Percentiles rank a stretch among this genome's conserved stretches.
phyloP scores from a whole-genome alignment of 2,329 filamentous ascomycete genomes.

The Xylaria sp. region DNA sequence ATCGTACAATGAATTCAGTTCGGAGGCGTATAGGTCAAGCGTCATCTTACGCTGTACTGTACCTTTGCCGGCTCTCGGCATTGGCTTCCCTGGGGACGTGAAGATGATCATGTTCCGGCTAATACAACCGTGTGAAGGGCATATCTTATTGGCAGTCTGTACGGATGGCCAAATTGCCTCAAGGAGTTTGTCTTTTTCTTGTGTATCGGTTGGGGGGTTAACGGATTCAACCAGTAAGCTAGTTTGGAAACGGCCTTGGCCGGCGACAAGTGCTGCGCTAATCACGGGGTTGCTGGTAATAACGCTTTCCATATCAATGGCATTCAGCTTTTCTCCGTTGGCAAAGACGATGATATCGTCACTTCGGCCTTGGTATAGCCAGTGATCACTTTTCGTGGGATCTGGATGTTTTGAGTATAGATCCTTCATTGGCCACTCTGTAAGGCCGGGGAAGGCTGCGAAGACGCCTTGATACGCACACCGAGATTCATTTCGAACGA shows the following conservation, averaged over 20 bases:
- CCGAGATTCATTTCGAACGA: constrained; percentile 46
- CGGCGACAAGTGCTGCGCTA: constrained; percentile 51
- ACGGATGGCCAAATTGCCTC: constrained; percentile 40
- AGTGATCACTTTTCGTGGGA: constrained; percentile 50
- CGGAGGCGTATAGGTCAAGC: constrained; percentile 46
- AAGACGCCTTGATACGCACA: constrained; percentile 44
- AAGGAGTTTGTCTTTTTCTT: constrained; percentile 31
- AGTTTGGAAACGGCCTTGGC: constrained; percentile 46
- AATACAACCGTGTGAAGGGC: constrained; percentile 39
- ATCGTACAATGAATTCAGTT: constrained; percentile 52
- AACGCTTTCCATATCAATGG: constrained; percentile 51
- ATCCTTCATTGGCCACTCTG: constrained; percentile 42
- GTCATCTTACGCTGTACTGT: constrained; percentile 51
- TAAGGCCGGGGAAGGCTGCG: constrained; percentile 38
- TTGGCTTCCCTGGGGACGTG: constrained; percentile 46
- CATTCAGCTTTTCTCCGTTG: constrained; percentile 58
- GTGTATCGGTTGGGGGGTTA: constrained; percentile 6
- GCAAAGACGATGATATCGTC: constrained; percentile 53
- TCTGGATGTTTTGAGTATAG: constrained; percentile 46
- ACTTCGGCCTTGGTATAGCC: constrained; percentile 49
- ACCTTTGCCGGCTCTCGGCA: constrained; percentile 52
- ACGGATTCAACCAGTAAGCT: constrained; percentile 44
- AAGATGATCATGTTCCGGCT: constrained; percentile 48
- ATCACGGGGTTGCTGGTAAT: constrained; percentile 49
- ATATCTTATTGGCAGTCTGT: constrained; percentile 31